phyloP scores from a whole-genome alignment of 208 protist genomes.

The Crithidia brevicula region DNA sequence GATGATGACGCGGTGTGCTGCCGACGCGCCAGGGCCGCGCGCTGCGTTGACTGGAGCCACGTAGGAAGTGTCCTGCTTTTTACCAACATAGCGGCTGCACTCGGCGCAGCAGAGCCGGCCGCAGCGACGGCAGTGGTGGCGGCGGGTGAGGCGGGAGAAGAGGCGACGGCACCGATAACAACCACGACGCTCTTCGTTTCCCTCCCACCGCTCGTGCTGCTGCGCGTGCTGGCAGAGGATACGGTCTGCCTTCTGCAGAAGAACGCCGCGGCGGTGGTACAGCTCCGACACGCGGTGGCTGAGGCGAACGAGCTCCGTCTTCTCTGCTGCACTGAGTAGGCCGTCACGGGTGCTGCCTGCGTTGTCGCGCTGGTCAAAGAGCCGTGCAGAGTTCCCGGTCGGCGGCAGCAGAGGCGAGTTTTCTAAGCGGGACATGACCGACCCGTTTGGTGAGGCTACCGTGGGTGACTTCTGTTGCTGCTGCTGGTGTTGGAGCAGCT shows the following conservation, averaged over 20 bases:
- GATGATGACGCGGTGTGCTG: constrained; percentile 34
- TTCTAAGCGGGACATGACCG: constrained; percentile 13
- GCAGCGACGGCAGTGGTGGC: constrained; percentile 81
- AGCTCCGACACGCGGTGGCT: constrained; percentile 30
- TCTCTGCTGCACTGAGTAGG: constrained; percentile 21
- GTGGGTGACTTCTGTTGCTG: not conserved
- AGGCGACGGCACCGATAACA: constrained; percentile 54
- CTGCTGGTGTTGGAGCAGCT: not conserved
- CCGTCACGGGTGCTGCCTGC: not conserved
- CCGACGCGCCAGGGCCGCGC: not conserved
- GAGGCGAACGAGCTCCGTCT: constrained; percentile 20
- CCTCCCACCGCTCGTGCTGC: constrained; percentile 52
- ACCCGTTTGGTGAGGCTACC: constrained; percentile 1
- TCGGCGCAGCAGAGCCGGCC: constrained; percentile 62
- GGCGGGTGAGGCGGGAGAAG: constrained; percentile 51
- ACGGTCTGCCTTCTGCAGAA: constrained; percentile 40
- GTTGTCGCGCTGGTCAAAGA: constrained; percentile 8
- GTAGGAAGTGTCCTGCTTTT: constrained; percentile 51
- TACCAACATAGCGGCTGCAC: constrained; percentile 62
- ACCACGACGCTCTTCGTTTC: constrained; percentile 40
- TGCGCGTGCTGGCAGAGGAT: constrained; percentile 41
- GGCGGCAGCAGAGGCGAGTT: constrained; percentile 22
- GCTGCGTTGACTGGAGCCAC: constrained; percentile 10
- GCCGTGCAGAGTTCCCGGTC: not conserved
- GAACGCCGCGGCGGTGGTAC: constrained; percentile 33